A percentile compares a stretch with the other conserved stretches of the same genome.
Conservation (phyloP, 257 asterid genomes). For the Solanum boliviense region DNA sequence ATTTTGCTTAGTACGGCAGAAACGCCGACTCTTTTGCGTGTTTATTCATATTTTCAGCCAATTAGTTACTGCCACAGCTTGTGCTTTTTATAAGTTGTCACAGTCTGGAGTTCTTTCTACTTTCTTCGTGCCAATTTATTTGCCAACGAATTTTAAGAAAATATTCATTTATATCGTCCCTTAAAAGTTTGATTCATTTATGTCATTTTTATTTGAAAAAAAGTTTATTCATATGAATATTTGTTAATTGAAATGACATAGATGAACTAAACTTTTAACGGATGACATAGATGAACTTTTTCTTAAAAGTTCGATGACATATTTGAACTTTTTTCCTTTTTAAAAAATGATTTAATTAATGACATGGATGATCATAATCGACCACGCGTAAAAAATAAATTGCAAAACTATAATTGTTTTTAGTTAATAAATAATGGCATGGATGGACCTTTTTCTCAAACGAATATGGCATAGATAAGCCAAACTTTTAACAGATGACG, state of each 20-base stretch:
- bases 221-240: fast-evolving
- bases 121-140: neutral
- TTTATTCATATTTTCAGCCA: neutral
- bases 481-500: no score
- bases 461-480: fast-evolving
- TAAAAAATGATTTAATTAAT: no score
- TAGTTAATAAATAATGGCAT: no score
- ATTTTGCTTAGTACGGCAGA: neutral
- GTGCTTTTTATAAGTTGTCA: neutral
- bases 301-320: neutral
- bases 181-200: no score
- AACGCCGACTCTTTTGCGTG: neutral
- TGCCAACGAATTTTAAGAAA: no score
- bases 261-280: fast-evolving
- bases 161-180: no score
- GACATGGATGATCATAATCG: neutral
- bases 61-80: neutral
- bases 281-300: fast-evolving
- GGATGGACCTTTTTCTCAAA: no score
- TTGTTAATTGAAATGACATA: fast-evolving
- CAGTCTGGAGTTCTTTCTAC: neutral
- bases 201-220: no score
- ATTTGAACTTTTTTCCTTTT: no score
- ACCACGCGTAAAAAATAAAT: neutral
- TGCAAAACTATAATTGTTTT: no score